Conservation (phyloP, 2,329 filamentous ascomycete genomes). For the Penicillium sp. region DNA sequence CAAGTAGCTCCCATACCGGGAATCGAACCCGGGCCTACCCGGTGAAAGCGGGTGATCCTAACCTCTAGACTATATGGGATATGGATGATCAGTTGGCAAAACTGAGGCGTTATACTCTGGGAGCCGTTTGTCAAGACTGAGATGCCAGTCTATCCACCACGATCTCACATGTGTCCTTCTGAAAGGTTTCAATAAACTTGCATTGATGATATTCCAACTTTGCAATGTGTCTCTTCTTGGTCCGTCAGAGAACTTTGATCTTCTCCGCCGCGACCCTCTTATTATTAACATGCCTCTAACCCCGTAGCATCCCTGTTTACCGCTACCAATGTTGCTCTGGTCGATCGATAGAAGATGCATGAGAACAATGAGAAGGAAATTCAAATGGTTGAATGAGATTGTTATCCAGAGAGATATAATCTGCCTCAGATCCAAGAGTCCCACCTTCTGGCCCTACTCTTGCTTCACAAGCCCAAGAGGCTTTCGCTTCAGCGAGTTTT, state of each 20-base stretch:
- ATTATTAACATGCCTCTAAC: background rate
- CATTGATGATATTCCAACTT: background rate
- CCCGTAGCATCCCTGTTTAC: too few species aligned
- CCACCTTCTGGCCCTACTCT: background rate
- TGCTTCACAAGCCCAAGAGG: background rate
- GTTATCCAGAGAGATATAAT: background rate
- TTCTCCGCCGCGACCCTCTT: background rate
- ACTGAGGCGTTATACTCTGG: rapidly evolving
- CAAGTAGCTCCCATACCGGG: background rate
- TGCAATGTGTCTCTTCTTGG: background rate
- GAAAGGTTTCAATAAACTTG: too few species aligned
- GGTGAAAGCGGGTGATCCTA: constrained; percentile 10
- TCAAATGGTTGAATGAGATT: background rate
- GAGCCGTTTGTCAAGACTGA: background rate
- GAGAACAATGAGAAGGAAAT: background rate
- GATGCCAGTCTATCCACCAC: too few species aligned
- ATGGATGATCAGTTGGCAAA: background rate
- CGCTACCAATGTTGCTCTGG: too few species aligned
- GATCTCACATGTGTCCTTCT: too few species aligned
- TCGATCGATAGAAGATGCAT: too few species aligned
- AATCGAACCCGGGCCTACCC: constrained; percentile 10
- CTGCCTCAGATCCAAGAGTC: background rate
- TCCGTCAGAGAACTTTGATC: background rate
- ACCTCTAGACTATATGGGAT: constrained; percentile 7
- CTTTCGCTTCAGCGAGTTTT: background rate